Conservation (phyloP, 495 filamentous ascomycete species). For the Immersiella caudata region DNA sequence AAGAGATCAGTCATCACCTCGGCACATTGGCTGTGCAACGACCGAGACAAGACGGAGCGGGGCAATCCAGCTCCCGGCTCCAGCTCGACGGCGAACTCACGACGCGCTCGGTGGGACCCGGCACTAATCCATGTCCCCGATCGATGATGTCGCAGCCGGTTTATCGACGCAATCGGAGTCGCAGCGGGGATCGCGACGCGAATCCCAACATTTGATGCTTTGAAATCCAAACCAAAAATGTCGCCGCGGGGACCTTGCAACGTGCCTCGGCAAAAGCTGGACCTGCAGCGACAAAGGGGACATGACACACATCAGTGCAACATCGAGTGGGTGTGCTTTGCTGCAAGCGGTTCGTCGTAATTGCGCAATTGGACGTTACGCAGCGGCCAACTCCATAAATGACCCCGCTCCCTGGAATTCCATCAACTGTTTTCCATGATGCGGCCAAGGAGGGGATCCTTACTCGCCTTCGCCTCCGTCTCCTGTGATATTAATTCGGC, state of each 20-base stretch:
- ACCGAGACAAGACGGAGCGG: neutral
- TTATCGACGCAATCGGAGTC: neutral
- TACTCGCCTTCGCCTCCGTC: no score
- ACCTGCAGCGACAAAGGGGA: neutral
- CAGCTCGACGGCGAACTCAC: no score
- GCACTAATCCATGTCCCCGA: neutral
- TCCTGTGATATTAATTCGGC: neutral
- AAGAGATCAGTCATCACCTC: constrained; percentile 1
- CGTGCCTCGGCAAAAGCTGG: neutral
- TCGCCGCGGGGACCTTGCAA: neutral
- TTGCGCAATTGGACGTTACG: neutral
- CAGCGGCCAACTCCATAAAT: neutral
- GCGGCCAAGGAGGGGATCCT: no score
- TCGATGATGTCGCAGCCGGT: neutral
- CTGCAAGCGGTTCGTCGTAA: neutral
- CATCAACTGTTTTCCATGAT: neutral
- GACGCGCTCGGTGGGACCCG: neutral
- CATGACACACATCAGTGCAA: neutral
- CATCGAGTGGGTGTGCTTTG: neutral
- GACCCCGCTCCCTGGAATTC: neutral
- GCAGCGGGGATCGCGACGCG: neutral
- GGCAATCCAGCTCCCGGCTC: neutral
- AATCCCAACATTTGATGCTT: neutral
- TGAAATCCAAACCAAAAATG: neutral
- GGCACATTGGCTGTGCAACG: neutral